These are phyloP conservation scores for Aspergillus taichungensis DNA, from an alignment of 495 filamentous ascomycete genomes.

Conservation along the genomic window DNA sequence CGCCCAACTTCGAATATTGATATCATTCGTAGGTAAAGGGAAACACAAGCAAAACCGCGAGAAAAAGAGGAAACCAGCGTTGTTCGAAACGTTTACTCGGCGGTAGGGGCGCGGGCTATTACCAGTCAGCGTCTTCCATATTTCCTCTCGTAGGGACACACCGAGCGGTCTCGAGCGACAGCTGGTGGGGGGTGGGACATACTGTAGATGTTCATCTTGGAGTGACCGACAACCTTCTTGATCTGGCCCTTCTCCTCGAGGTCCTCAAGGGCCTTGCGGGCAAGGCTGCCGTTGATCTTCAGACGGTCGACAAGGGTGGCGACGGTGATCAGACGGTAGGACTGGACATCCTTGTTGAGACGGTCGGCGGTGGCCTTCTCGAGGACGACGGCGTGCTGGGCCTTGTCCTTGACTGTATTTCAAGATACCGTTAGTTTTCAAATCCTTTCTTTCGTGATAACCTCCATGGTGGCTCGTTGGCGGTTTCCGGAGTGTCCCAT, in stretches of 20 bases:
- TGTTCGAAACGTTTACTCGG: conserved; percentile 36
- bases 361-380: conserved; percentile 61
- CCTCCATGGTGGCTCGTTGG: conserved; percentile 1
- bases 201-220: conserved; percentile 98
- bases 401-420: conserved; percentile 97
- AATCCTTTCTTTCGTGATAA: background rate
- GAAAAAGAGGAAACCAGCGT: conserved; percentile 23
- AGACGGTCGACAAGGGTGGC: conserved; percentile 96
- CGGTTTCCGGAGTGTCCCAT: conserved; percentile 13
- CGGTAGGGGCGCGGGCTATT: conserved; percentile 42
- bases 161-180: too few relatives aligned
- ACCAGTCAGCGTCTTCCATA: background rate
- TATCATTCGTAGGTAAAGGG: conserved; percentile 37
- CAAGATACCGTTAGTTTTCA: conserved; percentile 16
- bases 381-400: conserved; percentile 83
- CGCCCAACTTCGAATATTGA: conserved; percentile 36
- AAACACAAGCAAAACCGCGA: conserved; percentile 32
- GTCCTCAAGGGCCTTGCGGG: conserved; percentile 80
- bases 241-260: conserved; percentile 97
- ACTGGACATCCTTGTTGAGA: conserved; percentile 95
- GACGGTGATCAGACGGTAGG: conserved; percentile 98
- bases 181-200: conserved; percentile 12
- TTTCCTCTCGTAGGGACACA: background rate
- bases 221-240: conserved; percentile 96
- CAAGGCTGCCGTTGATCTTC: conserved; percentile 99